These are phyloP conservation scores for Lachnellula hyalina DNA, from an alignment of 2,329 filamentous ascomycete genomes.

Conservation along the genomic window DNA sequence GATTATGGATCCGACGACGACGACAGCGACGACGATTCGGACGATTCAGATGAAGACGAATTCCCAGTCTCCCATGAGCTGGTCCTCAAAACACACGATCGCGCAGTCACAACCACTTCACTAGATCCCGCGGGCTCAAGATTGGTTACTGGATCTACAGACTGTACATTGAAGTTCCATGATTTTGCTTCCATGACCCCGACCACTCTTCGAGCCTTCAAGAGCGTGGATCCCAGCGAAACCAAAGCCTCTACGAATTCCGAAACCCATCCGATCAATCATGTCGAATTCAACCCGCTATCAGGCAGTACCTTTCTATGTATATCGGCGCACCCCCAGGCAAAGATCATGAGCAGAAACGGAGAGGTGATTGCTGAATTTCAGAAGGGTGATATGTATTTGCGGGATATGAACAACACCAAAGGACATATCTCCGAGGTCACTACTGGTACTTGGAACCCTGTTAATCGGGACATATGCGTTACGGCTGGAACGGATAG, in stretches of 20 bases:
- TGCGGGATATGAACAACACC: conserved; percentile 95
- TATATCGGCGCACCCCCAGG: conserved; percentile 82
- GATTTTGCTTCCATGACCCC: conserved; percentile 96
- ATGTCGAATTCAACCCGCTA: conserved; percentile 78
- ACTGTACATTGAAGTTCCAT: conserved; percentile 87
- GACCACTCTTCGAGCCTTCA: conserved; percentile 89
- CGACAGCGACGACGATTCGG: conserved; percentile 45
- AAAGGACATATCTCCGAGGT: conserved; percentile 95
- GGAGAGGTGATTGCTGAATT: conserved; percentile 83
- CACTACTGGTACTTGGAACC: conserved; percentile 86
- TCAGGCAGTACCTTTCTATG: conserved; percentile 79
- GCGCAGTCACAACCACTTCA: conserved; percentile 76
- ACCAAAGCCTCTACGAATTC: conserved; percentile 64
- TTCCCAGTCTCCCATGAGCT: conserved; percentile 92
- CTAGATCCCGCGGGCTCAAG: conserved; percentile 81
- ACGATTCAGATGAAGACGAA: conserved; percentile 67
- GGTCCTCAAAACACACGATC: conserved; percentile 85
- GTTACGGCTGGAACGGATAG: conserved; percentile 93
- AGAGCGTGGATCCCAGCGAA: conserved; percentile 79
- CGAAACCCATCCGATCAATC: conserved; percentile 85
- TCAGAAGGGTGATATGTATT: conserved; percentile 96
- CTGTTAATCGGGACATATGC: conserved; percentile 75
- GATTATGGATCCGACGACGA: conserved; percentile 37
- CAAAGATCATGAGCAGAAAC: conserved; percentile 83
- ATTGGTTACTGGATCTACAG: conserved; percentile 83